Evolutionary conservation across 352 stramenopile species (phyloP).

Genomic region (Phytophthora nicotianae): DNA sequence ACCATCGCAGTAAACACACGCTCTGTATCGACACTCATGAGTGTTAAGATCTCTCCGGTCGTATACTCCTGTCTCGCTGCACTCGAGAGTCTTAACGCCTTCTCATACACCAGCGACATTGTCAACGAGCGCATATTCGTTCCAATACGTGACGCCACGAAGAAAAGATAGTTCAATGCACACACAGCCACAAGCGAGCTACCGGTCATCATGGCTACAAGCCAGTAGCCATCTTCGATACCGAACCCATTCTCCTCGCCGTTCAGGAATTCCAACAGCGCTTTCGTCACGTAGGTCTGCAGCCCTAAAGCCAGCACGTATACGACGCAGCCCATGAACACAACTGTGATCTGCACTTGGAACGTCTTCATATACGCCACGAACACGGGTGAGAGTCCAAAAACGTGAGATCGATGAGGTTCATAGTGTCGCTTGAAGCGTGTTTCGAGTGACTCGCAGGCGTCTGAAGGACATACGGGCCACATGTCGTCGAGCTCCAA

Average conservation of each 20-base stretch:
- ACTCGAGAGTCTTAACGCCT: constrained; percentile 68
- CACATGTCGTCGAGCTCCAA: constrained; percentile 41
- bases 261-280: constrained; percentile 37
- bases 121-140: constrained; percentile 46
- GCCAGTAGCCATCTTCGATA: constrained; percentile 35
- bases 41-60: constrained; percentile 45
- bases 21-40: constrained; percentile 49
- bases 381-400: constrained; percentile 25
- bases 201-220: constrained; percentile 31
- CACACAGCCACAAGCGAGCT: constrained; percentile 33
- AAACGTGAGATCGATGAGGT: constrained; percentile 5
- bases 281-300: constrained; percentile 35
- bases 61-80: constrained; percentile 41
- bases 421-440: constrained; percentile 31
- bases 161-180: constrained; percentile 45
- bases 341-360: constrained; percentile 9
- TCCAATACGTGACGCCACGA: constrained; percentile 38
- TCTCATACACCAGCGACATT: constrained; percentile 51
- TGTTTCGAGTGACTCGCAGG: constrained; percentile 27
- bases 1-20: constrained; percentile 42
- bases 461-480: constrained; percentile 28
- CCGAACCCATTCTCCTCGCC: constrained; percentile 35
- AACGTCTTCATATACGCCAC: constrained; percentile 29
- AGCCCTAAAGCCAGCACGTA: constrained; percentile 35
- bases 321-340: constrained; percentile 25